phyloP scores from a whole-genome alignment of 768 basidiomycete genomes.

The Kwoniella sp. region DNA sequence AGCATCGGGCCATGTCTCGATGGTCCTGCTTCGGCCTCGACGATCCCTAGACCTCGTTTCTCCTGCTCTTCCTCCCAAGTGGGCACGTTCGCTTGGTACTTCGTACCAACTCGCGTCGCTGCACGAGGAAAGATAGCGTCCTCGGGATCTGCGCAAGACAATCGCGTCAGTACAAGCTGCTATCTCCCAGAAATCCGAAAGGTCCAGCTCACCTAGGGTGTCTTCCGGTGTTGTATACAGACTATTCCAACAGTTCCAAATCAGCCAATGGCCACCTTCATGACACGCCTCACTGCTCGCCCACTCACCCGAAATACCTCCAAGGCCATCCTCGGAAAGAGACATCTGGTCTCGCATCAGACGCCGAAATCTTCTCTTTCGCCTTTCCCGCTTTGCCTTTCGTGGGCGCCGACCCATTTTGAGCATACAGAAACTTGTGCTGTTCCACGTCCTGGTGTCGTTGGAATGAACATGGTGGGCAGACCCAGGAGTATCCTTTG shows the following conservation, averaged over 20 bases:
- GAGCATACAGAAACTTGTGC: constrained; percentile 37
- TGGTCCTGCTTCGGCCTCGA: constrained; percentile 42
- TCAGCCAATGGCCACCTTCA: constrained; percentile 5
- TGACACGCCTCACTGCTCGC: too few species aligned
- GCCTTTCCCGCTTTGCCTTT: constrained; percentile 61
- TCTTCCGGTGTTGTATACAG: constrained; percentile 90
- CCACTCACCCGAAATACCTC: constrained; percentile 89
- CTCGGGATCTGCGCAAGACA: constrained; percentile 71
- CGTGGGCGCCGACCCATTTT: constrained; percentile 35
- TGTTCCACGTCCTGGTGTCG: constrained; percentile 64
- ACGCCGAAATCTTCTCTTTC: constrained; percentile 74
- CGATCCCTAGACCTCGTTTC: constrained; percentile 25
- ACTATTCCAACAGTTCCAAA: constrained; percentile 62
- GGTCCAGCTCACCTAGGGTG: constrained; percentile 69
- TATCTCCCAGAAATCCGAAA: too few species aligned
- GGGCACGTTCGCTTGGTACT: constrained; percentile 74
- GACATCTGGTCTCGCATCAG: constrained; percentile 44
- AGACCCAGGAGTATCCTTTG: constrained; percentile 96
- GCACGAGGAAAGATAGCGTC: constrained; percentile 95
- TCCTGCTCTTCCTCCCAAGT: constrained; percentile 54
- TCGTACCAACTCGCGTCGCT: constrained; percentile 83
- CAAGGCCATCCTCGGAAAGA: constrained; percentile 61
- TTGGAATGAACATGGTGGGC: constrained; percentile 83
- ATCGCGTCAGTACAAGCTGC: constrained; percentile 1
- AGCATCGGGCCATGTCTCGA: constrained; percentile 43